phyloP scores from a whole-genome alignment of 306 rosid genomes.

The Vigna mungo region DNA sequence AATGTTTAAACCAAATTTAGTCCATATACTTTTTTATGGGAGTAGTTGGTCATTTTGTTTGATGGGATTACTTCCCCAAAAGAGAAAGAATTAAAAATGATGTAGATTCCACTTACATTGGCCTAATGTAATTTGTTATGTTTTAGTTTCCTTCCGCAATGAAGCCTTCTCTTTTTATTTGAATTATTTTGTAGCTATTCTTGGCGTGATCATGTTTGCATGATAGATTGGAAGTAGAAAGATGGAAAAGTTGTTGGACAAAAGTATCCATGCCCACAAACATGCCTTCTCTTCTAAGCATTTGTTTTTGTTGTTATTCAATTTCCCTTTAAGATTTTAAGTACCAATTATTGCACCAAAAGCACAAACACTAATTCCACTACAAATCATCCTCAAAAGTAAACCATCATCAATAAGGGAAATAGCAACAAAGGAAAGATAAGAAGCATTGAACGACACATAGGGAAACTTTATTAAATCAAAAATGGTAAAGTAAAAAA shows the following conservation, averaged over 20 bases:
- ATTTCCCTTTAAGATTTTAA: background rate
- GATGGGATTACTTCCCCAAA: too few relatives aligned
- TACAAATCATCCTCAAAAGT: conserved; percentile 36
- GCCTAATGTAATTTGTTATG: too few relatives aligned
- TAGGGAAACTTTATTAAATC: conserved; percentile 52
- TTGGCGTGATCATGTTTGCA: conserved; percentile 12
- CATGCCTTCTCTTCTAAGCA: conserved; percentile 45
- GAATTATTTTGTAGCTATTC: conserved; percentile 2
- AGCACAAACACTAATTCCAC: conserved; percentile 36
- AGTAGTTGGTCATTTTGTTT: too few relatives aligned
- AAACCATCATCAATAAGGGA: conserved; percentile 41
- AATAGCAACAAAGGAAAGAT: conserved; percentile 38
- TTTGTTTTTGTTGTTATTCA: background rate
- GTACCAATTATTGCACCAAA: conserved; percentile 35
- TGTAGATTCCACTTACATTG: too few relatives aligned
- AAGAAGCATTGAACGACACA: conserved; percentile 36
- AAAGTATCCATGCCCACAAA: conserved; percentile 37
- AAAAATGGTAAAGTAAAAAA: conserved; percentile 42
- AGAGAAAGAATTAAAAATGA: too few relatives aligned
- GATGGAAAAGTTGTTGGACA: conserved; percentile 20
- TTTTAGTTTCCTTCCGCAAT: too few relatives aligned
- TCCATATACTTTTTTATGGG: too few relatives aligned
- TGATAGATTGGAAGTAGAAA: background rate
- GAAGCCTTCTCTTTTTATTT: background rate
- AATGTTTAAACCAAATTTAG: too few relatives aligned